Base-by-base conservation (phyloP, 768 basidiomycete genomes). In the Boletus fagicola region DNA sequence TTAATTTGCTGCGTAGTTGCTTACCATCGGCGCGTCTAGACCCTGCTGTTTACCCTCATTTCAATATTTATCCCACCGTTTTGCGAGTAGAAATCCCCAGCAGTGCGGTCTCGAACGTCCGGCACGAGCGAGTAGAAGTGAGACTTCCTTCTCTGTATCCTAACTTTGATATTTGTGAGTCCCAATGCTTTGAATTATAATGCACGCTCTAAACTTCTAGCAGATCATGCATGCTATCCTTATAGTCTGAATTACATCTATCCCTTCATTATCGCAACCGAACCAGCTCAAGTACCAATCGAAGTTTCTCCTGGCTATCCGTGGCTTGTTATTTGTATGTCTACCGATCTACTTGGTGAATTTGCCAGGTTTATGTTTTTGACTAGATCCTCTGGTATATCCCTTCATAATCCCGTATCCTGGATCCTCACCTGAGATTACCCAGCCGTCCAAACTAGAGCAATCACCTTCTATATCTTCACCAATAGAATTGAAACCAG, bases 211-310 rank as follows among this genome's bases (percentile, higher is more conserved):
- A 24, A 53, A 22, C 20, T 24, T 49, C 46, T 11, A 33, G 20
- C 51, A 79, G 78, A 79, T 65, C 66, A 68, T 51, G 61, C 74
- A 52, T 67, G 72, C 46, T 81, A 82, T 65, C 78, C 80, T 9
- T 65, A 61, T 58, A 75, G 74, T 62, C 60, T 79, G 16, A 51
- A 69, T 44, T 58, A 55, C 26, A 73, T 78, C 49, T 79, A 80
- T 60, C 72, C 74, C n/a, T 46, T 20, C 43, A 20, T 49, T 28
- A 43, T 38, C 2, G 8, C 26, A 30, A 28, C 12, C 2, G 50
- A 58, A 39, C 44, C 53, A 5, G n/a, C 45, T 24, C 28, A 42
- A 26, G 56, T 61, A 24, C 54, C 58, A 26, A 43, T 58, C n/a
- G 53, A 58, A 18, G 48, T 62, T 38, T 47, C 63, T 45, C 40